phyloP scores from a whole-genome alignment of 768 basidiomycete species.

The Glaciozyma martinii region DNA sequence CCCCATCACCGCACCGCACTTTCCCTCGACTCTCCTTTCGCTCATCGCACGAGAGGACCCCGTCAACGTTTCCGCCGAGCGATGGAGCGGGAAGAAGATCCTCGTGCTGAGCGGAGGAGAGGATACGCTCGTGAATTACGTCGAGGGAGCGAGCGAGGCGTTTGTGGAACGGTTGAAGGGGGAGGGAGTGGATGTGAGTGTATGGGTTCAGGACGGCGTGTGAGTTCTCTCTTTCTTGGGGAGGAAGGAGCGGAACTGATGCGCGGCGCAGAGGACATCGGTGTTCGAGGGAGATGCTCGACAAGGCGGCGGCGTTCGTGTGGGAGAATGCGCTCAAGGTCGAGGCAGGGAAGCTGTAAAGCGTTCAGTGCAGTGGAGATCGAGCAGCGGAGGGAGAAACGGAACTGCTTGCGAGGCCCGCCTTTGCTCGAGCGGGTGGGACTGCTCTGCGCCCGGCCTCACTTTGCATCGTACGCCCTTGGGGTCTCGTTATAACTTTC shows the following conservation, averaged over 20 bases:
- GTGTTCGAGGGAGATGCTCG: slow-evolving; percentile 55
- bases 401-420: too few relatives aligned
- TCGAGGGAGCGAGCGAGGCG: slow-evolving; percentile 51
- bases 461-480: too few relatives aligned
- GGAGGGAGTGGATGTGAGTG: slow-evolving; percentile 8
- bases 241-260: neutral
- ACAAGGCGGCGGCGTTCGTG: slow-evolving; percentile 40
- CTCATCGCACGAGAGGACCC: slow-evolving; percentile 8
- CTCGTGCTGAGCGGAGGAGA: slow-evolving; percentile 59
- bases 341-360: too few relatives aligned
- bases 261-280: slow-evolving; percentile 51
- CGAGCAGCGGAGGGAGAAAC: neutral
- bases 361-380: neutral
- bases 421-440: too few relatives aligned
- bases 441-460: too few relatives aligned
- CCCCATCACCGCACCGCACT: slow-evolving; percentile 9
- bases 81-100: slow-evolving; percentile 53
- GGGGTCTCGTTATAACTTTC: too few relatives aligned
- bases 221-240: slow-evolving; percentile 3
- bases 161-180: slow-evolving; percentile 43
- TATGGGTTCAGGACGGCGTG: slow-evolving; percentile 20
- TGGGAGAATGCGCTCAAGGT: slow-evolving; percentile 7
- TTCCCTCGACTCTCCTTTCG: slow-evolving; percentile 13
- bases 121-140: slow-evolving; percentile 51
- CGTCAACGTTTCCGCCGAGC: neutral